phyloP scores from a whole-genome alignment of 176 grass and related monocot species.

The Oryza glumipatula region DNA sequence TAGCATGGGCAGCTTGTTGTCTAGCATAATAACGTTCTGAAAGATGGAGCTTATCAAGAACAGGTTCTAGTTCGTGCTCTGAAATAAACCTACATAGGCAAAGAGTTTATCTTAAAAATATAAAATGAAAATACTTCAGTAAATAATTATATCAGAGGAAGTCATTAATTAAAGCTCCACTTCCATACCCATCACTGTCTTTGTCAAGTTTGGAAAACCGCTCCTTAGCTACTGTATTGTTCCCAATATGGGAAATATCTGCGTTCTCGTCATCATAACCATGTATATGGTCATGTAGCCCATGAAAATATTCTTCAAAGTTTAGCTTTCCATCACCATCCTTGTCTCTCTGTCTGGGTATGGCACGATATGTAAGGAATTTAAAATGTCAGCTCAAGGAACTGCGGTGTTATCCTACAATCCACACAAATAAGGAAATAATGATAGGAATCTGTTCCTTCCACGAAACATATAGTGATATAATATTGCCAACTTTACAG shows the following conservation, averaged over 20 bases:
- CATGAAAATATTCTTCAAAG: slow-evolving; percentile 73
- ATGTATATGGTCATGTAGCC: slow-evolving; percentile 66
- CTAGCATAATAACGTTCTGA: slow-evolving; percentile 79
- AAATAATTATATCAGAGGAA: slow-evolving; percentile 5
- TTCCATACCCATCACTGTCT: slow-evolving; percentile 71
- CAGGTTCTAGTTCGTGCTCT: slow-evolving; percentile 70
- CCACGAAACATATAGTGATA: slow-evolving; percentile 1
- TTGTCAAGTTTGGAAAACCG: slow-evolving; percentile 78
- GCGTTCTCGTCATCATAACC: slow-evolving; percentile 61
- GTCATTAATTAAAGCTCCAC: slow-evolving; percentile 18
- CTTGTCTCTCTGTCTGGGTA: slow-evolving; percentile 72
- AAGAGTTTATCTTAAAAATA: slow-evolving; percentile 1
- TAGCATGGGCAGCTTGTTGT: slow-evolving; percentile 72
- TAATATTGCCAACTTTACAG: slow-evolving; percentile 17
- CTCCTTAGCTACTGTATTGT: slow-evolving; percentile 53
- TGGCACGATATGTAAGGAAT: slow-evolving; percentile 31
- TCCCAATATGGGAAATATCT: slow-evolving; percentile 60
- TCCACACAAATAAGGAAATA: slow-evolving; percentile 24
- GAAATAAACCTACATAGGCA: slow-evolving; percentile 63
- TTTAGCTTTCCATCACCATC: slow-evolving; percentile 77
- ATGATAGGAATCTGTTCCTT: background rate
- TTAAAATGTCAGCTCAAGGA: slow-evolving; percentile 37
- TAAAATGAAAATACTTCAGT: slow-evolving; percentile 1
- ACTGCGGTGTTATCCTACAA: slow-evolving; percentile 21
- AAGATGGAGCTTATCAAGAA: slow-evolving; percentile 80